A percentile compares a stretch with the other conserved stretches of the same genome.
Evolutionary conservation across 768 basidiomycete genomes (phyloP).

Genomic region (Trametes sanguinea): DNA sequence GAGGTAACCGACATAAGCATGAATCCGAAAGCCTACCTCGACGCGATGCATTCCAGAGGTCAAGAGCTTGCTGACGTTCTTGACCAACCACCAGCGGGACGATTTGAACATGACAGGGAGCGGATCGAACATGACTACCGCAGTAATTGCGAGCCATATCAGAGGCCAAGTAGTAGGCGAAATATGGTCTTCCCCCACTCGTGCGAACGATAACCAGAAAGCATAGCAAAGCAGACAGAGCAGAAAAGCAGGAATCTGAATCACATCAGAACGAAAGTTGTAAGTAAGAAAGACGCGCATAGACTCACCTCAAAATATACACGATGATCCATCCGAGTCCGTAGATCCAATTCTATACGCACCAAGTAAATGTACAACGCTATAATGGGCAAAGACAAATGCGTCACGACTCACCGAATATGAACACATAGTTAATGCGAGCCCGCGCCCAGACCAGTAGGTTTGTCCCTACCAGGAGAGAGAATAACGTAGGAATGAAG

Average conservation of each 20-base stretch:
- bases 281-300: not conserved
- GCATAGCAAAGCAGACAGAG: conserved; percentile 72
- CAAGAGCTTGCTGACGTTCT: conserved; percentile 60
- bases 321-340: conserved; percentile 73
- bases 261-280: conserved; percentile 20
- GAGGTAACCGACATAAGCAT: not conserved
- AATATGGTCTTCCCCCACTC: conserved; percentile 53
- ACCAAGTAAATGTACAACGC: no score
- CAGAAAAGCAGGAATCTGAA: conserved; percentile 79
- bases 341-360: conserved; percentile 61
- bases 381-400: not conserved
- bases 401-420: conserved; percentile 62
- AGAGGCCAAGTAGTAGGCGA: conserved; percentile 78
- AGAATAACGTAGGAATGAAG: conserved; percentile 72
- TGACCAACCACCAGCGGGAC: conserved; percentile 82
- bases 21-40: conserved; percentile 52
- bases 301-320: conserved; percentile 67
- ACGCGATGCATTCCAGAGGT: conserved; percentile 71
- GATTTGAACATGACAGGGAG: conserved; percentile 61
- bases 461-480: conserved; percentile 81
- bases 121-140: conserved; percentile 71
- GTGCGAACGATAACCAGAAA: conserved; percentile 82
- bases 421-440: conserved; percentile 92
- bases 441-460: conserved; percentile 71
- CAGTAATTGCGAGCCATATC: conserved; percentile 72